A percentile compares a stretch with the other conserved stretches of the same genome.
These are phyloP conservation scores for Populus deltoides DNA, from an alignment of 345 rosid species.

Conservation along the genomic window DNA sequence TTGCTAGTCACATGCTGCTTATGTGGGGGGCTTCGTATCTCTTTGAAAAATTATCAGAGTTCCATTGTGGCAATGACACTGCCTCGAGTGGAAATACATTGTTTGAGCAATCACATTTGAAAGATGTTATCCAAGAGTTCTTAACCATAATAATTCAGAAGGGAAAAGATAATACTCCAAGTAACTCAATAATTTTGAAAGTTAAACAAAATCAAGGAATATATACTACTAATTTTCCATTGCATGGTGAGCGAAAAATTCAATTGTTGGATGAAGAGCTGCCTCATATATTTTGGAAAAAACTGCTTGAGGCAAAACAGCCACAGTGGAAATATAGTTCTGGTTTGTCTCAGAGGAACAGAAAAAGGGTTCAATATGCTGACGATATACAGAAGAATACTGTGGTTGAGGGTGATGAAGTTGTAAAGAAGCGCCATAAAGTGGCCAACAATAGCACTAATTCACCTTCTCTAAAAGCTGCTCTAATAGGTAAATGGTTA, in stretches of 20 bases:
- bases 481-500: constrained; percentile 34
- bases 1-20: constrained; percentile 54
- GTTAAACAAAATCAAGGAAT: constrained; percentile 52
- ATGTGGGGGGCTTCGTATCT: constrained; percentile 81
- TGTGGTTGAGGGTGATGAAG: constrained; percentile 32
- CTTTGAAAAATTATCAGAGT: constrained; percentile 58
- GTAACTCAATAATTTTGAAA: constrained; percentile 48
- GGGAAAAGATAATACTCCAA: constrained; percentile 34
- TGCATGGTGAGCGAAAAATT: constrained; percentile 59
- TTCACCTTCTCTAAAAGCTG: constrained; percentile 25
- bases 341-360: constrained; percentile 52
- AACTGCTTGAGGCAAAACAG: constrained; percentile 51
- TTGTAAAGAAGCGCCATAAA: constrained; percentile 57
- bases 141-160: constrained; percentile 42
- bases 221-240: constrained; percentile 40
- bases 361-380: constrained; percentile 55
- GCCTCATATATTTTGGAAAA: constrained; percentile 71
- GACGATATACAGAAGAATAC: constrained; percentile 28
- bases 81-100: constrained; percentile 25
- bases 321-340: constrained; percentile 70
- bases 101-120: constrained; percentile 33
- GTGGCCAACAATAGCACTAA: constrained; percentile 29
- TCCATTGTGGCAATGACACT: constrained; percentile 37
- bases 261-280: constrained; percentile 45
- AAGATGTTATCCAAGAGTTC: constrained; percentile 54